Evolutionary conservation across 306 rosid species (phyloP), one percentile per base, ranked within the genome.

Genomic region (Castanea crenata): DNA sequence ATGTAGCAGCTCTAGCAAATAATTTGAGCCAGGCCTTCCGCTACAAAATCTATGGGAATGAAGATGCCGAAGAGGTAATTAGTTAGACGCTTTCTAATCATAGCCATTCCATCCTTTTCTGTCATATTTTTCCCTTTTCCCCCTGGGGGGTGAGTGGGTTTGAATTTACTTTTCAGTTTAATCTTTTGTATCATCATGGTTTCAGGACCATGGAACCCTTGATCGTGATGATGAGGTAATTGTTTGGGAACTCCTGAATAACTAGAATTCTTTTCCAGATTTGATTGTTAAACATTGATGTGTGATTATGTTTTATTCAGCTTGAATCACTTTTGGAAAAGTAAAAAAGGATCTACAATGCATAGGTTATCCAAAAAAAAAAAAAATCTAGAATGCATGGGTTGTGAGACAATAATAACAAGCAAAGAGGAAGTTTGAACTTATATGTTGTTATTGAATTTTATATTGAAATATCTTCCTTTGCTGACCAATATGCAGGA

Each of bases 201-300:
- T 89, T 83, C 89, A 96, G 99, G 97, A 90, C 72, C 92, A 88
- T 72, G 91, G 92, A 63, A 70, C 85, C 78, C 81, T 82, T 81
- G 92, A 85, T 83, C 91, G 98, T 79, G 99, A 93, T 83, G 99
- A 89, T 15, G 97, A 93, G 98, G 99, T 93, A 93, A 81, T 71
- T 35, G 64, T 69, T 65, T 78, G 75, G 44, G 62, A 67, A 51
- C 34, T 75, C 75, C 35, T 84, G 59, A 52, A 38, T 78, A n/a
- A 77, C 71, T 51, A 4, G 29, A 44, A 44, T 23, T 62, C 57
- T 74, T 80, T 72, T 79, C 51, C 52, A 38, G 71, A 69, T 81
- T 77, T 74, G 70, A 55, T 73, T 80, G 59, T 70, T 29, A 80
- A 52, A 63, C 62, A 76, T 55, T 71, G 61, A 74, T 69, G 79